Percentiles rank a stretch among this genome's conserved stretches.
phyloP scores from a whole-genome alignment of 768 basidiomycete species.

The Pleurotus sapidus region DNA sequence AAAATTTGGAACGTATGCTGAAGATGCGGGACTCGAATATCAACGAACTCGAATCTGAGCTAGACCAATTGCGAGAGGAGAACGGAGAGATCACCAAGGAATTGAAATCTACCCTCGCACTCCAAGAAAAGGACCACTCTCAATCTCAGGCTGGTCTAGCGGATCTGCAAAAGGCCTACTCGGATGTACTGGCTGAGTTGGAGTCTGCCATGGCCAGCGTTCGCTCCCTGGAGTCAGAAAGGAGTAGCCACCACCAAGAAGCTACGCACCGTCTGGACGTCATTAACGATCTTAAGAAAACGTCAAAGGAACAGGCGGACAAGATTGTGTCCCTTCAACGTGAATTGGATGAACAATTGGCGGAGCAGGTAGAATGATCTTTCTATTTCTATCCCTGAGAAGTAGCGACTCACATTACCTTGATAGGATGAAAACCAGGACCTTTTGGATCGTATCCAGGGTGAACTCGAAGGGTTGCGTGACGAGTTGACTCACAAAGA shows the following conservation, averaged over 20 bases:
- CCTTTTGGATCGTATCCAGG: constrained; percentile 60
- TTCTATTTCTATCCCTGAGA: background rate
- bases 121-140: constrained; percentile 51
- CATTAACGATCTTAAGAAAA: constrained; percentile 47
- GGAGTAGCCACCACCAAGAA: constrained; percentile 56
- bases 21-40: constrained; percentile 56
- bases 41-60: constrained; percentile 54
- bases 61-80: constrained; percentile 53
- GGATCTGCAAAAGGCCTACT: constrained; percentile 63
- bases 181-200: constrained; percentile 60
- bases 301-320: constrained; percentile 45
- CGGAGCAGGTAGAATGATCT: constrained; percentile 31
- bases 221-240: constrained; percentile 62
- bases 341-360: constrained; percentile 46
- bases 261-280: constrained; percentile 54
- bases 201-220: constrained; percentile 50
- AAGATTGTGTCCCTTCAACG: constrained; percentile 50
- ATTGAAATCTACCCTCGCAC: constrained; percentile 39
- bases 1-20: constrained; percentile 50
- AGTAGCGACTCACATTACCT: constrained; percentile 1
- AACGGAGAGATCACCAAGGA: constrained; percentile 43
- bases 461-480: constrained; percentile 70
- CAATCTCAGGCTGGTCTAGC: constrained; percentile 46
- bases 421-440: constrained; percentile 55
- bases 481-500: constrained; percentile 59